Conservation (phyloP, 768 basidiomycete species). For the Inosperma sp. region DNA sequence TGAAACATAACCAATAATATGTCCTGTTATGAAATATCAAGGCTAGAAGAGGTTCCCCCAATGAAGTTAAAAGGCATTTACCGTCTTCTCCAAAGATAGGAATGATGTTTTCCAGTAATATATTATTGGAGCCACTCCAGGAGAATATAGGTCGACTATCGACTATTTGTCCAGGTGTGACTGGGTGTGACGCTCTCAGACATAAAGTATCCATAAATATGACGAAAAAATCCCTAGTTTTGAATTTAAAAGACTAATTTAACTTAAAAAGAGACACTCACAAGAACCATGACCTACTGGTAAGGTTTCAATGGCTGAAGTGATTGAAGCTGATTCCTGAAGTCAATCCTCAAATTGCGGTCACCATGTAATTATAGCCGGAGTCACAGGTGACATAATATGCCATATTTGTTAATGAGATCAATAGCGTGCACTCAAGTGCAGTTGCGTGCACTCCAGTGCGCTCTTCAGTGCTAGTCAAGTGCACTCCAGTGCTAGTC, state of each 20-base stretch:
- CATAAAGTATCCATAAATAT: slow-evolving; percentile 7
- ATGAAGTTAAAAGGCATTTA: not conserved
- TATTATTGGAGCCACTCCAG: not conserved
- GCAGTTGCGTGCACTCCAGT: too few relatives aligned
- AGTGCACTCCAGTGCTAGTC: not conserved
- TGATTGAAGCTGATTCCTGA: too few relatives aligned
- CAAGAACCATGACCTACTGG: not conserved
- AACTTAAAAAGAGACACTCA: not conserved
- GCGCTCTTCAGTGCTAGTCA: not conserved
- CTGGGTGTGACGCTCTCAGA: too few relatives aligned
- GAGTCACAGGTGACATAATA: too few relatives aligned
- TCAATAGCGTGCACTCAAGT: too few relatives aligned
- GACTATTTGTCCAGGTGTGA: not conserved
- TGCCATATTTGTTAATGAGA: too few relatives aligned
- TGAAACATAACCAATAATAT: not conserved
- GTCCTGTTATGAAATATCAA: not conserved
- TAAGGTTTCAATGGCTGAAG: not conserved
- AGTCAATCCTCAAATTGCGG: too few relatives aligned
- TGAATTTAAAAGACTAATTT: not conserved
- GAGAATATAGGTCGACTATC: not conserved
- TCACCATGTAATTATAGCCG: too few relatives aligned
- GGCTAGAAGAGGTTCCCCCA: not conserved
- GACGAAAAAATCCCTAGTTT: not conserved
- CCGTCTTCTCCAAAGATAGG: not conserved
- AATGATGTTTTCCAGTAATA: slow-evolving; percentile 1